phyloP scores from a whole-genome alignment of 2,329 filamentous ascomycete species.

The Ilyonectria mors-panacis region DNA sequence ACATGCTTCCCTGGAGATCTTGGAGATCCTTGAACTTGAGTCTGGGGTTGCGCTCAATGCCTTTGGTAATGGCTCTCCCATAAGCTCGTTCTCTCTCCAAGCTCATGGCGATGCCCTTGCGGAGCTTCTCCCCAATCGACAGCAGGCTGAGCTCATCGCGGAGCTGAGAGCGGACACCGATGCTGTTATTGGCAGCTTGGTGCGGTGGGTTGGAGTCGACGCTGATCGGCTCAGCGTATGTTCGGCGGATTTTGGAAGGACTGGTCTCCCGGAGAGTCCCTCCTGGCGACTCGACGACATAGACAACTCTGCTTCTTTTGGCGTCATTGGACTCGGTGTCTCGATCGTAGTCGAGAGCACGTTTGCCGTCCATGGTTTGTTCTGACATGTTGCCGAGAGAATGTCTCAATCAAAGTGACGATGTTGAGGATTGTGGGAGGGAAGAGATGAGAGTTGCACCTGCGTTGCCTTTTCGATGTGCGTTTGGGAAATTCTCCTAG shows the following conservation, averaged over 20 bases:
- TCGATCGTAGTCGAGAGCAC: background rate
- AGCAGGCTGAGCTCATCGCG: constrained; percentile 30
- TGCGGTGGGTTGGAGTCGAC: background rate
- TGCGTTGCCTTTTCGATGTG: background rate
- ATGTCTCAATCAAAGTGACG: background rate
- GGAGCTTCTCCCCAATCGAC: constrained; percentile 36
- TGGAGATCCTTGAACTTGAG: background rate
- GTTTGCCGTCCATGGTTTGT: background rate
- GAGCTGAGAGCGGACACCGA: background rate
- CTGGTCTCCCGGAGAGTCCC: constrained; percentile 33
- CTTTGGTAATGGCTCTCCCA: constrained; percentile 1
- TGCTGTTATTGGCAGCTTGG: background rate
- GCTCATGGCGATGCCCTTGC: constrained; percentile 39
- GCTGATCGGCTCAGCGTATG: background rate
- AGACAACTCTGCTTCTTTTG: constrained; percentile 11
- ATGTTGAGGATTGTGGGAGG: background rate
- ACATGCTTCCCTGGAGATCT: background rate
- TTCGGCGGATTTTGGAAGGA: constrained; percentile 12
- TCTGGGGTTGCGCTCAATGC: background rate
- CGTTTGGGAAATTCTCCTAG: background rate
- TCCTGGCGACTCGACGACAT: constrained; percentile 36
- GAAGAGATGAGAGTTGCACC: background rate
- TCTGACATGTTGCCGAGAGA: background rate
- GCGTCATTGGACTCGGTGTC: background rate
- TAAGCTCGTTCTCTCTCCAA: constrained; percentile 29